Percentiles rank a stretch among this genome's conserved stretches.
Evolutionary conservation across 441 rosid genomes (phyloP).

Genomic region (Pelargonium myrrhifolium): DNA sequence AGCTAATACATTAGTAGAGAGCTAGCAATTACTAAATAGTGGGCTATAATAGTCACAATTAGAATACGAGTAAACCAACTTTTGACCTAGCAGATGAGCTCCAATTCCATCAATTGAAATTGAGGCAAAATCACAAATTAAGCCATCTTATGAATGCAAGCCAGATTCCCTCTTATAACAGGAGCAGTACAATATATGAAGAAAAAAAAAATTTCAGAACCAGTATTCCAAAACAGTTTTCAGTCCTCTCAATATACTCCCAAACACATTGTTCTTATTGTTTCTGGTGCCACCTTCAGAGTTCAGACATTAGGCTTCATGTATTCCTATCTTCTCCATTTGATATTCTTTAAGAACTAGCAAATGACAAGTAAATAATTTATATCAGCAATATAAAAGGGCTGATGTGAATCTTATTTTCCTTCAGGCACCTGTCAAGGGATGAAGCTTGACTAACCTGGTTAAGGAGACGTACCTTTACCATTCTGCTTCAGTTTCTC

Average conservation of each 20-base stretch:
- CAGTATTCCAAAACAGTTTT: neutral
- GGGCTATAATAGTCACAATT: neutral
- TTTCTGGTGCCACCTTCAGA: neutral
- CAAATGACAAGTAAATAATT: neutral
- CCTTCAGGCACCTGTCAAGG: too few species aligned
- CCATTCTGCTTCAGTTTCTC: too few species aligned
- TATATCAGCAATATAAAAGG: neutral
- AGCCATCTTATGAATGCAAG: neutral
- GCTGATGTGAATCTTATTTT: too few species aligned
- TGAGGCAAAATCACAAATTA: neutral
- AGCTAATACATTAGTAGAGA: neutral
- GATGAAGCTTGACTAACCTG: too few species aligned
- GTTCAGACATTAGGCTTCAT: neutral
- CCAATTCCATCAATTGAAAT: neutral
- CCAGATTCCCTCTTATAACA: neutral
- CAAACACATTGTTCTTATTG: neutral
- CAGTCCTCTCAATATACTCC: neutral
- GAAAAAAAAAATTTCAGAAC: neutral
- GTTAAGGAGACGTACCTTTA: too few species aligned
- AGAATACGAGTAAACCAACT: neutral
- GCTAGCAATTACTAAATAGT: neutral
- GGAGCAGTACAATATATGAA: too few species aligned
- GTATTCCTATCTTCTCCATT: neutral
- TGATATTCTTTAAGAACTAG: neutral
- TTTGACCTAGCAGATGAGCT: neutral